These are phyloP conservation scores for Yamadazyma tumulicola DNA, from an alignment of 805 yeast species.

Conservation along the genomic window DNA sequence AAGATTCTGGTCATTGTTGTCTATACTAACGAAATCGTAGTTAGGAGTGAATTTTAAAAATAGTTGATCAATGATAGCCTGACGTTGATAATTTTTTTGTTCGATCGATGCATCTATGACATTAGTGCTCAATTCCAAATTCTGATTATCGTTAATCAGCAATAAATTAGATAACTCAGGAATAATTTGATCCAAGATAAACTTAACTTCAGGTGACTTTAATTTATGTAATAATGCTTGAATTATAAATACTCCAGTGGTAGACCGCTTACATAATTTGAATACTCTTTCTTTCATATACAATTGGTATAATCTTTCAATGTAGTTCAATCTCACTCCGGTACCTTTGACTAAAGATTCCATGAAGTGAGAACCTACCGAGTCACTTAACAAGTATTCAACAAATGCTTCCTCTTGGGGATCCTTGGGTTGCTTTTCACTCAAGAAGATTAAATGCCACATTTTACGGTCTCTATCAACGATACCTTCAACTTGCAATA, in stretches of 20 bases:
- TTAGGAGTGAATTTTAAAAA: conserved; percentile 41
- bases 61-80: conserved; percentile 51
- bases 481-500: conserved; percentile 77
- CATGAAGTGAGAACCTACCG: conserved; percentile 92
- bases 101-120: conserved; percentile 63
- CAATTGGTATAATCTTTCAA: conserved; percentile 63
- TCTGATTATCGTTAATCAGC: conserved; percentile 48
- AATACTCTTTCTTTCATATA: conserved; percentile 74
- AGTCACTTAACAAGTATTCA: conserved; percentile 76
- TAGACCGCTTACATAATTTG: conserved; percentile 74
- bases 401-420: conserved; percentile 73
- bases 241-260: conserved; percentile 80
- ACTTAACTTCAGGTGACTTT: conserved; percentile 59
- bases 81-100: conserved; percentile 56
- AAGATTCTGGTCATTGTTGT: conserved; percentile 9
- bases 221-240: conserved; percentile 66
- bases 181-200: conserved; percentile 58
- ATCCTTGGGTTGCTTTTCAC: conserved; percentile 48
- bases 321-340: conserved; percentile 57
- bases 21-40: conserved; percentile 19
- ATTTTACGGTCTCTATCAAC: conserved; percentile 69
- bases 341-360: conserved; percentile 66
- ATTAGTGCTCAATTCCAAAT: conserved; percentile 65
- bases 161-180: conserved; percentile 63
- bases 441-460: conserved; percentile 62